A percentile compares a stretch with the other conserved stretches of the same genome.
Evolutionary conservation across 2,329 filamentous ascomycete genomes (phyloP).

Genomic region (Alternaria arborescens): DNA sequence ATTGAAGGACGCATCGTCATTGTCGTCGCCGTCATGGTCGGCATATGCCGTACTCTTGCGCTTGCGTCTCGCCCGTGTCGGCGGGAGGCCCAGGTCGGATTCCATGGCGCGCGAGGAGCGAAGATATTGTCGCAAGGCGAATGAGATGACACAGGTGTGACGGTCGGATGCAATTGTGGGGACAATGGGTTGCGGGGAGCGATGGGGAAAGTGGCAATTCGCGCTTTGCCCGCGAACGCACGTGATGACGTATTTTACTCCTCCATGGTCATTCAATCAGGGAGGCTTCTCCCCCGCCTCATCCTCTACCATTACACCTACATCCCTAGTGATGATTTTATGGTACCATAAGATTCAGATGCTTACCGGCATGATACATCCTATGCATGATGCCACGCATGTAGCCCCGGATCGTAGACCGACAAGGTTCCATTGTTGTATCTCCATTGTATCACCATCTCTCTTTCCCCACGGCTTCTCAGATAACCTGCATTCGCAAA

Average conservation of each 20-base stretch:
- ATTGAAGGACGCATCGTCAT: conserved; percentile 6
- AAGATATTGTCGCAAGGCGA: not conserved
- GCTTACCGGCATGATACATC: not conserved
- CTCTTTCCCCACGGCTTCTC: not conserved
- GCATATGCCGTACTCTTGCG: conserved; percentile 28
- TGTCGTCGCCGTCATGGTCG: conserved; percentile 22
- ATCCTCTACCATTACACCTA: not conserved
- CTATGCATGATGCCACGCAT: not conserved
- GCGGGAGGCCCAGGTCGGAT: not conserved
- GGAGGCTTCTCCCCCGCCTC: not conserved
- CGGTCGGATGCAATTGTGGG: not conserved
- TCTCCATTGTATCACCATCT: not conserved
- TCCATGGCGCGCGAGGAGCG: conserved; percentile 1
- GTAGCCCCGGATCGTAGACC: not conserved
- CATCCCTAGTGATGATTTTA: not conserved
- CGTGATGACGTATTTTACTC: conserved; percentile 18
- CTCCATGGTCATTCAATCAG: not conserved
- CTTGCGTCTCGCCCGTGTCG: conserved; percentile 27
- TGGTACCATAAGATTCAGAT: not conserved
- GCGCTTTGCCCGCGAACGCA: conserved; percentile 15
- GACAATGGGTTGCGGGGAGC: not conserved
- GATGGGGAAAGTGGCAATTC: not conserved
- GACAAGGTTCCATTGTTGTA: not conserved
- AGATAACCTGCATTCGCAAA: too few relatives aligned
- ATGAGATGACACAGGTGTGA: not conserved